Percentiles rank a stretch among this genome's conserved stretches.
Conservation (phyloP, 768 basidiomycete genomes). For the Dacryopinax spathularia region DNA sequence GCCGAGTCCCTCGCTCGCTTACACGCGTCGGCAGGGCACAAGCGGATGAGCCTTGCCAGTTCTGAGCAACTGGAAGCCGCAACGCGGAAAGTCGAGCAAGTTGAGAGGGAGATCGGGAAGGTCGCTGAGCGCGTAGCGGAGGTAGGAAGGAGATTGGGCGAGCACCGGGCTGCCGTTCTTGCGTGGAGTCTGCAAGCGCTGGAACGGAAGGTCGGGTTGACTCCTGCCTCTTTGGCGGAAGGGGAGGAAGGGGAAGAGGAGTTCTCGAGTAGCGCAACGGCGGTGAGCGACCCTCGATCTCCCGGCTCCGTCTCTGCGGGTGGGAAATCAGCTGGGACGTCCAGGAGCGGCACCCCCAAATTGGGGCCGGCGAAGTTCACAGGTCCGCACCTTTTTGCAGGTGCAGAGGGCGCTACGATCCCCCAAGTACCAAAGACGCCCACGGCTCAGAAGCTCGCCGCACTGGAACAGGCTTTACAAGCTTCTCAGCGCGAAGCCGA, state of each 20-base stretch:
- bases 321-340: constrained; percentile 36
- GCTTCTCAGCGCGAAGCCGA: constrained; percentile 45
- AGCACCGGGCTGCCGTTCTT: constrained; percentile 73
- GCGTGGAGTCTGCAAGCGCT: constrained; percentile 52
- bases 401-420: constrained; percentile 53
- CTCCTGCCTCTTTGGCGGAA: constrained; percentile 12
- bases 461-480: constrained; percentile 52
- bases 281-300: neutral
- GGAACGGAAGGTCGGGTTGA: constrained; percentile 37
- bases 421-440: constrained; percentile 36
- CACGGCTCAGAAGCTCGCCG: constrained; percentile 32
- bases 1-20: constrained; percentile 59
- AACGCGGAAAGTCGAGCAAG: constrained; percentile 53
- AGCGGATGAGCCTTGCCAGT: constrained; percentile 44
- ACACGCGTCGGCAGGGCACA: constrained; percentile 29
- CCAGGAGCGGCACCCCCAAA: constrained; percentile 27
- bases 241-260: constrained; percentile 10
- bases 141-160: constrained; percentile 48
- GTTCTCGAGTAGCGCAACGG: constrained; percentile 4
- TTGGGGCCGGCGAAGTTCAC: constrained; percentile 51
- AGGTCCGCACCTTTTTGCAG: constrained; percentile 73
- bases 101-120: constrained; percentile 57
- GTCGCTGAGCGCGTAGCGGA: constrained; percentile 52
- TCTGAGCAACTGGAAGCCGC: constrained; percentile 58
- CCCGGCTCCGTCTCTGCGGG: constrained; percentile 13